Conservation (phyloP, 768 basidiomycete genomes). For the Termitomyces sp. region DNA sequence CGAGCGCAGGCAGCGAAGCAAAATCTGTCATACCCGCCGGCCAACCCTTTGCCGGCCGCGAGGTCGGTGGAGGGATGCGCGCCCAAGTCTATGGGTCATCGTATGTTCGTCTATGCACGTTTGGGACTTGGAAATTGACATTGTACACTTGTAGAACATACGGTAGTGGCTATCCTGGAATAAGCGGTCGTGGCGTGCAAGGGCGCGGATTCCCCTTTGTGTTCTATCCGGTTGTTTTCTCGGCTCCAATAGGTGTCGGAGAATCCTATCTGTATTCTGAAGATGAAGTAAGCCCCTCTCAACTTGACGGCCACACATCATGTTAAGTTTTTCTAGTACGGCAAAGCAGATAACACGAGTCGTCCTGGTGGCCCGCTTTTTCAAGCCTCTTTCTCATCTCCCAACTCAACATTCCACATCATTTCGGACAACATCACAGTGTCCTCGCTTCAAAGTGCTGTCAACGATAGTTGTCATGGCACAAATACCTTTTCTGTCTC, state of each 20-base stretch:
- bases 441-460: not conserved
- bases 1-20: not conserved
- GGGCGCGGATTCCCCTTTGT: constrained; percentile 47
- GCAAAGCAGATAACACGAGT: constrained; percentile 32
- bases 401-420: constrained; percentile 27
- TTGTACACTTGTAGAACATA: constrained; percentile 21
- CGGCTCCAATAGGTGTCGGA: not conserved
- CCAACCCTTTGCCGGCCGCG: not conserved
- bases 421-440: constrained; percentile 39
- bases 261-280: not conserved
- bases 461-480: not conserved
- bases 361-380: constrained; percentile 37
- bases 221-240: constrained; percentile 32
- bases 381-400: constrained; percentile 8
- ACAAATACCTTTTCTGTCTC: not conserved
- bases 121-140: not conserved
- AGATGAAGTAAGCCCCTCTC: not conserved
- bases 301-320: not conserved
- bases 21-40: not conserved
- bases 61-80: not conserved
- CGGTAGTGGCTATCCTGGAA: constrained; percentile 52
- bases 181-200: constrained; percentile 31
- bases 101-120: not conserved
- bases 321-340: constrained; percentile 34
- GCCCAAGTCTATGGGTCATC: not conserved